Conservation (phyloP, 768 basidiomycete genomes). For the Leccinum subgranulosum region DNA sequence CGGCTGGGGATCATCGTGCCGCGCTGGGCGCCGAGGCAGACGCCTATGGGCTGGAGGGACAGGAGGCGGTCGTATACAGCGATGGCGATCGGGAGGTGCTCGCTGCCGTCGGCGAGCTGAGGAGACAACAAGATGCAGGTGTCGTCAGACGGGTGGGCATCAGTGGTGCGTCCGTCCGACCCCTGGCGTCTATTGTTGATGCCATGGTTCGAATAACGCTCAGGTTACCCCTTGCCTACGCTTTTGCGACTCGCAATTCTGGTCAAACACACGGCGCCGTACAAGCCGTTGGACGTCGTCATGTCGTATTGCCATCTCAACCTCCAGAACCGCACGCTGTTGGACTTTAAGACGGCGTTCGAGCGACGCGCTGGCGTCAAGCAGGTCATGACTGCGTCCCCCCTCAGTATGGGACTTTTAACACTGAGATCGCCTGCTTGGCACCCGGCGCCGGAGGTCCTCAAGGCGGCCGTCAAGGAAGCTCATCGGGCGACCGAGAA, state of each 20-base stretch:
- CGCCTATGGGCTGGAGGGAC: constrained; percentile 65
- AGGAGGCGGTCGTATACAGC: constrained; percentile 56
- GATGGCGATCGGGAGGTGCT: constrained; percentile 73
- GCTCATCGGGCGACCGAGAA: constrained; percentile 33
- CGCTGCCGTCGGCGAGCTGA: constrained; percentile 62
- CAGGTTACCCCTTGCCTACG: constrained; percentile 79
- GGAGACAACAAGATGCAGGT: constrained; percentile 69
- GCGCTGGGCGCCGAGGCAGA: constrained; percentile 53
- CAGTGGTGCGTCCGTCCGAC: constrained; percentile 48
- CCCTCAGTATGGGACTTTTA: constrained; percentile 81
- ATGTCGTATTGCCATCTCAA: constrained; percentile 81
- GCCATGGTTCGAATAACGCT: constrained; percentile 46
- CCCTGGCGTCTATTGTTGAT: background rate
- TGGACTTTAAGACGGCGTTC: constrained; percentile 54
- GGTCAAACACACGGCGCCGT: constrained; percentile 62
- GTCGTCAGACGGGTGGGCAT: constrained; percentile 74
- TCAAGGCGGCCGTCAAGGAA: constrained; percentile 42
- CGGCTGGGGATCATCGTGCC: constrained; percentile 51
- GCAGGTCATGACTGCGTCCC: constrained; percentile 76
- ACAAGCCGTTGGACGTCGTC: constrained; percentile 71
- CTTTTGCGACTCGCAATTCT: constrained; percentile 81
- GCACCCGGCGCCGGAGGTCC: constrained; percentile 68
- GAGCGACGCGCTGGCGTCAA: constrained; percentile 58
- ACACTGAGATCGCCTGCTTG: constrained; percentile 56
- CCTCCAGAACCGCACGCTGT: constrained; percentile 66